phyloP scores from a whole-genome alignment of 805 yeast genomes.

The Pichia manshurica region DNA sequence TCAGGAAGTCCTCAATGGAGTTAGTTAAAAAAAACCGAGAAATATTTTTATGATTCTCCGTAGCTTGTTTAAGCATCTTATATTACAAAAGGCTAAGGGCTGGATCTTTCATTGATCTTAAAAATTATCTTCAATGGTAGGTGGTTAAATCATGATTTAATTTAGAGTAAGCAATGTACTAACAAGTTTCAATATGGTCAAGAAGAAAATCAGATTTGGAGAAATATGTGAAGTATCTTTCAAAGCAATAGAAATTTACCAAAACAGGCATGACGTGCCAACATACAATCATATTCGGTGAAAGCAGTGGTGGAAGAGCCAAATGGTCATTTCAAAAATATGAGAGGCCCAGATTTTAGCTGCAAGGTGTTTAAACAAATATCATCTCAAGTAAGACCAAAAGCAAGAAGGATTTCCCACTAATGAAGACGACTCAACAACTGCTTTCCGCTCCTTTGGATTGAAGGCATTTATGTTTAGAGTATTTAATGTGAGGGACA shows the following conservation, averaged over 20 bases:
- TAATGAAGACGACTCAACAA: no score
- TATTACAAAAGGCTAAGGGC: background rate
- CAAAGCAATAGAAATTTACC: background rate
- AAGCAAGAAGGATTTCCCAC: no score
- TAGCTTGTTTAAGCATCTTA: slow-evolving; percentile 1
- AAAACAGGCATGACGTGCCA: no score
- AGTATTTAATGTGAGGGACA: no score
- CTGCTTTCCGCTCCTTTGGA: no score
- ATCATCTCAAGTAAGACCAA: no score
- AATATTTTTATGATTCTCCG: slow-evolving; percentile 14
- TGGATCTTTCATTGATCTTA: slow-evolving; percentile 4
- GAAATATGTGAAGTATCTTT: background rate
- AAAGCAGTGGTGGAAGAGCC: no score
- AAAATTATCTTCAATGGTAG: slow-evolving; percentile 6
- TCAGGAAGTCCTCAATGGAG: slow-evolving; percentile 7
- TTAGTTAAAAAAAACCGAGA: slow-evolving; percentile 10
- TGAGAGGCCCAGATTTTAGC: no score
- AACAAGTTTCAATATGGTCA: background rate
- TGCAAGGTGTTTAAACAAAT: no score
- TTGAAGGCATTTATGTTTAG: no score
- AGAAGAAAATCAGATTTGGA: background rate
- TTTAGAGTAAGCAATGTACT: slow-evolving; percentile 3
- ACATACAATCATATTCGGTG: no score
- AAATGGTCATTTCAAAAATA: no score
- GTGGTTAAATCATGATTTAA: background rate